Percentiles rank a stretch among this genome's conserved stretches.
These are phyloP conservation scores for Cryptococcus deneoformans DNA, from an alignment of 1,284 basidiomycete species.

Conservation along the genomic window DNA sequence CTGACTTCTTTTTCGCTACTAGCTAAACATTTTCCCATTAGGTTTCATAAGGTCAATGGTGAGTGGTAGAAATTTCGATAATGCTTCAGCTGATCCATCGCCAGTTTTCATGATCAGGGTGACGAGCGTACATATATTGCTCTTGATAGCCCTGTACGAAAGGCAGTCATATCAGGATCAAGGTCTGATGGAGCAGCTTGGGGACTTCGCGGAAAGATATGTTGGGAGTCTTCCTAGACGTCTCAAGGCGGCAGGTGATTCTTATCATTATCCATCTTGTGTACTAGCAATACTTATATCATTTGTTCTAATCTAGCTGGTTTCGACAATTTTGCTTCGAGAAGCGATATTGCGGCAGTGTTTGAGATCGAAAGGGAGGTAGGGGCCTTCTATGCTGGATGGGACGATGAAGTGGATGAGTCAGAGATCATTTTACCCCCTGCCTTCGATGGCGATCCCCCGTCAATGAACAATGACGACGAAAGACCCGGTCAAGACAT, in stretches of 20 bases:
- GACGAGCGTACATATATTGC: conserved; percentile 81
- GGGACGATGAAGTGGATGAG: conserved; percentile 53
- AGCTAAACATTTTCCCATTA: conserved; percentile 8
- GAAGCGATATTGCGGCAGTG: conserved; percentile 70
- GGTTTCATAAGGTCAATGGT: conserved; percentile 68
- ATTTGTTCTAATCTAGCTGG: conserved; percentile 55
- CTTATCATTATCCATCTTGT: conserved; percentile 1
- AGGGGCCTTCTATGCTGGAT: conserved; percentile 42
- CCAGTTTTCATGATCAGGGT: conserved; percentile 55
- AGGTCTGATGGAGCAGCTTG: conserved; percentile 68
- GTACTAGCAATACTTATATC: not conserved
- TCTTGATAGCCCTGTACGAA: conserved; percentile 78
- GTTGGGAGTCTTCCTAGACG: conserved; percentile 68
- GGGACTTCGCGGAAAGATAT: conserved; percentile 62
- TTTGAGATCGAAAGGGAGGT: conserved; percentile 78
- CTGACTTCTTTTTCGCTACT: not conserved
- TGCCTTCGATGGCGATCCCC: conserved; percentile 9
- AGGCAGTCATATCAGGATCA: conserved; percentile 65
- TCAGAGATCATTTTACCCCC: conserved; percentile 18
- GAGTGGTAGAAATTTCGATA: conserved; percentile 46
- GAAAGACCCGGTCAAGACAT: not conserved
- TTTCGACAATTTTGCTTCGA: conserved; percentile 69
- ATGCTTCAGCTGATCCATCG: conserved; percentile 4
- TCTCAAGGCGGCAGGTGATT: conserved; percentile 68
- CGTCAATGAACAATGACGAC: not conserved